Evolutionary conservation across 805 yeast genomes (phyloP).

Genomic region (Saccharomycopsis amapae): DNA sequence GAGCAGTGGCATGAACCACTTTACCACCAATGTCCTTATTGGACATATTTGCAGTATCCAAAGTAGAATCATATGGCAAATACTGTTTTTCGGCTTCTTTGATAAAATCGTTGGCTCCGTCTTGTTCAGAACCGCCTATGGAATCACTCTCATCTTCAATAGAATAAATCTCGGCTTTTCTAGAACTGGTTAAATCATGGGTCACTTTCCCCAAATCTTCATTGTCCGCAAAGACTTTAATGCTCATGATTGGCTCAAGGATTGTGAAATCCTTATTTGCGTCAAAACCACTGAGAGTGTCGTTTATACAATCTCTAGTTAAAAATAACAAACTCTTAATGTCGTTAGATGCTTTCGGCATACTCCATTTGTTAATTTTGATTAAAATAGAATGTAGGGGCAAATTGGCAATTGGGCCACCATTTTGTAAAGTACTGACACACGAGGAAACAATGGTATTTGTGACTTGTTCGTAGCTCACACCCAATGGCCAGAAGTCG

Average conservation of each 20-base stretch:
- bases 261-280: constrained; percentile 38
- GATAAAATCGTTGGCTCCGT: constrained; percentile 35
- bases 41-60: constrained; percentile 28
- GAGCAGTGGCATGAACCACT: constrained; percentile 70
- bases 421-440: constrained; percentile 55
- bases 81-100: constrained; percentile 56
- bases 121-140: constrained; percentile 28
- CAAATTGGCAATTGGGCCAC: constrained; percentile 51
- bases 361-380: constrained; percentile 40
- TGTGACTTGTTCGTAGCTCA: constrained; percentile 41
- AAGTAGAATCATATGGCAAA: constrained; percentile 71
- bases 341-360: constrained; percentile 44
- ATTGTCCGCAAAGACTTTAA: constrained; percentile 57
- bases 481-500: constrained; percentile 44
- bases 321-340: constrained; percentile 37
- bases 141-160: constrained; percentile 52
- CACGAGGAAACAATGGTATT: constrained; percentile 53
- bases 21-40: constrained; percentile 28
- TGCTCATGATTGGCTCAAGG: constrained; percentile 84
- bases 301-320: constrained; percentile 38
- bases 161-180: constrained; percentile 67
- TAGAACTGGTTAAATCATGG: constrained; percentile 72
- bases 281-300: constrained; percentile 29
- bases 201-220: constrained; percentile 75
- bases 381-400: constrained; percentile 58